Evolutionary conservation across 768 basidiomycete species (phyloP), one percentile per base, ranked within the genome.

Genomic region (Piloderma croceum): DNA sequence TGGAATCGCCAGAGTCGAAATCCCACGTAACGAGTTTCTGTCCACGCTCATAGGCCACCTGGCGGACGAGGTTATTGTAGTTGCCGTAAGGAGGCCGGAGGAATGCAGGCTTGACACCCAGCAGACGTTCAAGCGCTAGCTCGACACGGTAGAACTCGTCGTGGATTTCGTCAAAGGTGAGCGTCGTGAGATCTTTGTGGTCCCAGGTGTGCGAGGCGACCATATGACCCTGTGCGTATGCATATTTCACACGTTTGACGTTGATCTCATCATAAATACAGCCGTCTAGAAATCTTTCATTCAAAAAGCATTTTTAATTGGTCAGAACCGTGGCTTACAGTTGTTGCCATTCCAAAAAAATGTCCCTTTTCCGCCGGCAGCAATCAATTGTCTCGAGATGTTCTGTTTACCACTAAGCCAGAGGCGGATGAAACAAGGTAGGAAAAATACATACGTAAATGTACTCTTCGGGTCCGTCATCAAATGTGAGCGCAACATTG

Each of bases 331-430:
- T n/a, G n/a, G n/a, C n/a, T n/a, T n/a, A n/a, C n/a, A n/a, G n/a
- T n/a, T n/a, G n/a, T n/a, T n/a, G n/a, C n/a, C 67, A 53, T 50
- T 66, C 46, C 67, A 56, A 54, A 69, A 70, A 52, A 70, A 70
- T 3, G 69, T 69, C 3, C 60, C 69, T 44, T 67, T 68, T 15
- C 55, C 66, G 17, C 62, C 63, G 20, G 59, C 60, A 3, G 50
- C 54, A n/a, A 59, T 56, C 31, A 68, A 50, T n/a, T 51, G 49
- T 25, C 64, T 52, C 31, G 60, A 57, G 18, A 66, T 55, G 29
- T 63, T 60, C 36, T 62, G 55, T 54, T 52, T 33, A 39, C 60
- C n/a, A n/a, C n/a, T n/a, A n/a, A n/a, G n/a, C n/a, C n/a, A n/a
- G n/a, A n/a, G n/a, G n/a, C n/a, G n/a, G n/a, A n/a, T n/a, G n/a